Conservation (phyloP, 2,329 filamentous ascomycete genomes). For the Fusarium goolgardi region DNA sequence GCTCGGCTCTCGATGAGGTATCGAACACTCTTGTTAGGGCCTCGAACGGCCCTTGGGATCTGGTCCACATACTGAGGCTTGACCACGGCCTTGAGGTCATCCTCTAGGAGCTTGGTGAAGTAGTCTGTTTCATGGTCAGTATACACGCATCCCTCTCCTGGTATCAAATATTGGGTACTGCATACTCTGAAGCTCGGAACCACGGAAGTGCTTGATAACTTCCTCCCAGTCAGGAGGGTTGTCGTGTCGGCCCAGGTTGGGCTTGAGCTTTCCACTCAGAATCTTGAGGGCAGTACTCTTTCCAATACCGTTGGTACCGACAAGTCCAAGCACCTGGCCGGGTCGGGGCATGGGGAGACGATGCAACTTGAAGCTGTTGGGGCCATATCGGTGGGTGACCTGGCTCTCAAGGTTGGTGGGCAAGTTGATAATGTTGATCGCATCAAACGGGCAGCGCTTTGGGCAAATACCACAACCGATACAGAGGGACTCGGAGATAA, state of each 20-base stretch:
- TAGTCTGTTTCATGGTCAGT: slow-evolving; percentile 69
- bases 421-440: slow-evolving; percentile 99
- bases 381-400: slow-evolving; percentile 97
- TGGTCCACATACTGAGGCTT: slow-evolving; percentile 99
- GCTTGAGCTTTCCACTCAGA: slow-evolving; percentile 97
- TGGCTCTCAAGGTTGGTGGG: slow-evolving; percentile 98
- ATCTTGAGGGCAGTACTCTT: slow-evolving; percentile 99
- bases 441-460: slow-evolving; percentile 98
- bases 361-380: slow-evolving; percentile 99
- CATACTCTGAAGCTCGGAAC: slow-evolving; percentile 95
- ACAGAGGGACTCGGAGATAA: slow-evolving; percentile 95
- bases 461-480: slow-evolving; percentile 99
- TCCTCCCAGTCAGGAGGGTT: slow-evolving; percentile 99
- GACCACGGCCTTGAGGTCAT: slow-evolving; percentile 96
- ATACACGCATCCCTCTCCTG: neutral
- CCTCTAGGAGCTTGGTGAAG: slow-evolving; percentile 97
- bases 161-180: slow-evolving; percentile 13
- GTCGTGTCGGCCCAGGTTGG: slow-evolving; percentile 93
- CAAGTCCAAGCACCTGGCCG: slow-evolving; percentile 93
- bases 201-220: slow-evolving; percentile 97
- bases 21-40: slow-evolving; percentile 81
- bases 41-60: slow-evolving; percentile 91
- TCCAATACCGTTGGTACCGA: slow-evolving; percentile 99
- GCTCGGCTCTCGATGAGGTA: slow-evolving; percentile 80
- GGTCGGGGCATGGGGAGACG: slow-evolving; percentile 95